phyloP scores from a whole-genome alignment of 1,284 basidiomycete species.

The Afroboletus lepidellus region DNA sequence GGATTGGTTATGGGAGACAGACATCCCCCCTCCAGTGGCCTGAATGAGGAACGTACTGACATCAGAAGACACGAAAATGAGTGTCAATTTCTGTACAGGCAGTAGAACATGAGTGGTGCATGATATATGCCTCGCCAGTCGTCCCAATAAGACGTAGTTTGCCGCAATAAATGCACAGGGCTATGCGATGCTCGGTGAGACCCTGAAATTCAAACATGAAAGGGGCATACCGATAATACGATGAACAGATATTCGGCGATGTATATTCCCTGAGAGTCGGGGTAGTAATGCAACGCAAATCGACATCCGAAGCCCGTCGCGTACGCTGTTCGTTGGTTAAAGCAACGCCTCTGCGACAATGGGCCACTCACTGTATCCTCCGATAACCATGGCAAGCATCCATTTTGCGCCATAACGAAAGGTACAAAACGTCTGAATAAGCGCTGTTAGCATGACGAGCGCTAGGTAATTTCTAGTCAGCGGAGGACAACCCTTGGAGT shows the following conservation, averaged over 20 bases:
- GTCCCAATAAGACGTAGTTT: slow-evolving; percentile 67
- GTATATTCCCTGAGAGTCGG: slow-evolving; percentile 48
- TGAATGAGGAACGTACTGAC: slow-evolving; percentile 70
- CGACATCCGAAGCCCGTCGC: slow-evolving; percentile 52
- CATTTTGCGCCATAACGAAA: slow-evolving; percentile 53
- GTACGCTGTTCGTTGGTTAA: slow-evolving; percentile 41
- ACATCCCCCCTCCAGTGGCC: slow-evolving; percentile 27
- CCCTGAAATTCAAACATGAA: neutral
- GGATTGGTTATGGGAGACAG: slow-evolving; percentile 5
- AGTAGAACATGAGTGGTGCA: slow-evolving; percentile 55
- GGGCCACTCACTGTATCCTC: slow-evolving; percentile 49
- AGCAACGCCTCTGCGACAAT: neutral
- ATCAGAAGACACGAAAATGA: slow-evolving; percentile 57
- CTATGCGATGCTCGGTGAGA: slow-evolving; percentile 9
- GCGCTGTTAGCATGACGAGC: slow-evolving; percentile 47
- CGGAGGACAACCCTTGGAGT: neutral
- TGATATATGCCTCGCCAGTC: slow-evolving; percentile 52
- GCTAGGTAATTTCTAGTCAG: slow-evolving; percentile 11
- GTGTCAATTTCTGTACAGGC: slow-evolving; percentile 50
- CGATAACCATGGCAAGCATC: slow-evolving; percentile 65
- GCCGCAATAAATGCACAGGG: slow-evolving; percentile 77
- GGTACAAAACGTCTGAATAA: slow-evolving; percentile 49
- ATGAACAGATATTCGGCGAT: slow-evolving; percentile 63
- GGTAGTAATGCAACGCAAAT: slow-evolving; percentile 17
- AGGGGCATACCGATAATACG: slow-evolving; percentile 52